Percentiles rank a stretch among this genome's conserved stretches.
These are phyloP conservation scores for Solanum infundibuliforme DNA, from an alignment of 257 asterid species.

Conservation along the genomic window DNA sequence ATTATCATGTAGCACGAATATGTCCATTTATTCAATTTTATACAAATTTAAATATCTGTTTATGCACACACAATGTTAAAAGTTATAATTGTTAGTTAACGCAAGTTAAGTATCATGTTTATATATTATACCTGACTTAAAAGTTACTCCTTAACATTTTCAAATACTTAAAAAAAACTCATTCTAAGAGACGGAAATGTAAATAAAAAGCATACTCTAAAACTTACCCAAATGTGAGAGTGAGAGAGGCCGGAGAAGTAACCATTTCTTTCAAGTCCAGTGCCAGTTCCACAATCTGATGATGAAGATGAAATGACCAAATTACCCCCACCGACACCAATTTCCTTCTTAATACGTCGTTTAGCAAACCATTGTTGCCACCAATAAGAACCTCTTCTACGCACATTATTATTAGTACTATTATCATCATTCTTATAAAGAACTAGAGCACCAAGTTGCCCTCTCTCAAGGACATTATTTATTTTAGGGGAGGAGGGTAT, in stretches of 20 bases:
- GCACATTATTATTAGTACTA: neutral
- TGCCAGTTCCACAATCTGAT: neutral
- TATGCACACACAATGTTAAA: no score
- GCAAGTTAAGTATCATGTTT: no score
- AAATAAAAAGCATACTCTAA: no score
- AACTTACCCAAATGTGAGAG: neutral
- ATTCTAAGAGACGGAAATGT: no score
- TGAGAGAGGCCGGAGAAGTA: slow-evolving; percentile 36
- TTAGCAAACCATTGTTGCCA: slow-evolving; percentile 11
- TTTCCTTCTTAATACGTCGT: neutral
- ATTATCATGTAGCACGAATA: no score
- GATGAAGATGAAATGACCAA: neutral
- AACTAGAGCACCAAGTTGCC: slow-evolving; percentile 7
- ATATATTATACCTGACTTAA: no score
- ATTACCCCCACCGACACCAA: neutral
- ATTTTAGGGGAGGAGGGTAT: slow-evolving; percentile 50
- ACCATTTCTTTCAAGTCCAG: slow-evolving; percentile 23
- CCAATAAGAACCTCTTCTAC: slow-evolving; percentile 15
- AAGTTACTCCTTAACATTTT: neutral
- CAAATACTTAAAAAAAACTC: neutral
- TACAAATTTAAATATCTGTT: no score
- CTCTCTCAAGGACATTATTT: slow-evolving; percentile 18
- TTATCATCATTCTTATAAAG: slow-evolving; percentile 1
- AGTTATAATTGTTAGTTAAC: no score
- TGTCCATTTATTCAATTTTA: no score